Evolutionary conservation across 1,284 basidiomycete genomes (phyloP).

Genomic region (Puccinia brachypodii): DNA sequence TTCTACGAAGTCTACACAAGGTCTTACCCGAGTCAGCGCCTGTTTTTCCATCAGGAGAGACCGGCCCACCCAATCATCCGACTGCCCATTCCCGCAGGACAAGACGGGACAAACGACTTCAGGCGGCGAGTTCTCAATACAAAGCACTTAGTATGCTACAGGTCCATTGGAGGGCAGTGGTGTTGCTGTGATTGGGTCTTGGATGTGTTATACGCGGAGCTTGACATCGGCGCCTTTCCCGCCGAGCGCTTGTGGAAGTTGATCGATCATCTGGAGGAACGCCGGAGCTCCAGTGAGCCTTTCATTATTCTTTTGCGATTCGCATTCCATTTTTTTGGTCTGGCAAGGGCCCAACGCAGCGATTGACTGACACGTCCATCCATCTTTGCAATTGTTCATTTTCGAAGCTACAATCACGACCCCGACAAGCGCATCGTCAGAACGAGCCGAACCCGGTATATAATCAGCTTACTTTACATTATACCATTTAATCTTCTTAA

Average conservation of each 20-base stretch:
- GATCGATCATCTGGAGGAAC: neutral
- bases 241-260: neutral
- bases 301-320: too few relatives aligned
- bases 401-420: too few relatives aligned
- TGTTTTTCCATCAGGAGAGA: neutral
- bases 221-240: neutral
- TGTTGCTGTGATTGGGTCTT: conserved; percentile 14
- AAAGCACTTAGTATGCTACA: neutral
- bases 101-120: conserved; percentile 6
- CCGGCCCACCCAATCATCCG: neutral
- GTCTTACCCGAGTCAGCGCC: neutral
- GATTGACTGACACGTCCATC: too few relatives aligned
- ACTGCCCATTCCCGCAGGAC: neutral
- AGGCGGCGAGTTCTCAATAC: neutral
- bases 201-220: neutral
- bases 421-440: too few relatives aligned
- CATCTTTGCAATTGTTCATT: too few relatives aligned
- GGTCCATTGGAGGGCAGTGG: neutral
- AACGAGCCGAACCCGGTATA: too few relatives aligned
- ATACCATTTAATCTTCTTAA: too few relatives aligned
- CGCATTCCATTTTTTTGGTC: too few relatives aligned
- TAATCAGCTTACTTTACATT: too few relatives aligned
- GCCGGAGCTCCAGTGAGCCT: neutral
- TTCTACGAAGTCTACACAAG: neutral
- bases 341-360: too few relatives aligned